Percentiles rank a stretch among this genome's conserved stretches.
Evolutionary conservation across 345 rosid species (phyloP).

Genomic region (Angophora floribunda): DNA sequence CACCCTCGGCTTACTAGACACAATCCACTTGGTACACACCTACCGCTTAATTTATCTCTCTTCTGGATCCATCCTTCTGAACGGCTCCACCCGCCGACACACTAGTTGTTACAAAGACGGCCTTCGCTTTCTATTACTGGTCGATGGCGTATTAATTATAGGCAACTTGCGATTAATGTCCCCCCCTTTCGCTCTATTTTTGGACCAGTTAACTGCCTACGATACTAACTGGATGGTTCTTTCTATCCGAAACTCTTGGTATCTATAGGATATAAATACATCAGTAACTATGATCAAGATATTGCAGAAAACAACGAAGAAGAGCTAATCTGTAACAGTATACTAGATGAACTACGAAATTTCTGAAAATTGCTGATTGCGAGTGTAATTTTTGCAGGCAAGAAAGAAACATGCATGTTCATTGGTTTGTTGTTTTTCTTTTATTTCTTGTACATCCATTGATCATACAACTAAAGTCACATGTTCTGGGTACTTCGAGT

Average conservation of each 20-base stretch:
- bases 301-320: background rate
- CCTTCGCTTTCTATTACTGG: background rate
- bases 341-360: background rate
- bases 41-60: background rate
- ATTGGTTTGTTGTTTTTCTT: background rate
- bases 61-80: background rate
- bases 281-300: background rate
- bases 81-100: background rate
- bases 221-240: background rate
- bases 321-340: background rate
- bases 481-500: background rate
- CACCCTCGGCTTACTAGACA: slow-evolving; percentile 39
- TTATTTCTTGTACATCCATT: background rate
- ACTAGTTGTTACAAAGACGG: background rate
- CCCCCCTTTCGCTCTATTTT: background rate
- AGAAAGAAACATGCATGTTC: background rate
- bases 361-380: background rate
- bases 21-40: slow-evolving; percentile 43
- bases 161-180: background rate
- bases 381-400: background rate
- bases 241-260: background rate
- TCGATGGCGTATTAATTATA: background rate
- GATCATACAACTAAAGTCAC: background rate
- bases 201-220: background rate
- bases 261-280: background rate